A percentile compares a stretch with the other conserved stretches of the same genome.
phyloP scores from a whole-genome alignment of 2,329 filamentous ascomycete genomes.

The Kalmusia sp. region DNA sequence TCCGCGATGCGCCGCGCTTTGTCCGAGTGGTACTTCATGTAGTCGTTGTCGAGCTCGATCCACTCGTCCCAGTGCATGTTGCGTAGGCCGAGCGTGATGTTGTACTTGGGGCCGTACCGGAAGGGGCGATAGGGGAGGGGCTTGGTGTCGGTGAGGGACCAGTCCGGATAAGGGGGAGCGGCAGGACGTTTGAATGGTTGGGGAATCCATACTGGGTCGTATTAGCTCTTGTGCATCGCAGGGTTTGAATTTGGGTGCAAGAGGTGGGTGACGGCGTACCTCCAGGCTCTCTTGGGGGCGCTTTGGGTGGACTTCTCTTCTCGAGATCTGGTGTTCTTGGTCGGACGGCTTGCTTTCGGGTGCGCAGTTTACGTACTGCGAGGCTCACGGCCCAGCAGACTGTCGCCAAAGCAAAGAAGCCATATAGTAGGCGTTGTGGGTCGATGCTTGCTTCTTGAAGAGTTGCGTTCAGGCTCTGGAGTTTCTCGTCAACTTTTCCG shows the following conservation, averaged over 20 bases:
- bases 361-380: slow-evolving; percentile 36
- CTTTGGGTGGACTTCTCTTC: slow-evolving; percentile 48
- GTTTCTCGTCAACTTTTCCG: slow-evolving; percentile 1
- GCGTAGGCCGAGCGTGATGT: slow-evolving; percentile 80
- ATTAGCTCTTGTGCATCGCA: too few relatives aligned
- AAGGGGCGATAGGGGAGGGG: slow-evolving; percentile 82
- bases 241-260: too few relatives aligned
- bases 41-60: slow-evolving; percentile 87
- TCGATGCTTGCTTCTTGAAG: slow-evolving; percentile 15
- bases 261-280: slow-evolving; percentile 43
- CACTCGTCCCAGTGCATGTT: slow-evolving; percentile 74
- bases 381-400: slow-evolving; percentile 35
- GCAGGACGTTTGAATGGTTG: slow-evolving; percentile 66
- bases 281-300: slow-evolving; percentile 52
- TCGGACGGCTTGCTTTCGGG: slow-evolving; percentile 14
- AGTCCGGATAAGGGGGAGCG: slow-evolving; percentile 69
- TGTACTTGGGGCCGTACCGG: slow-evolving; percentile 77
- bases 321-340: slow-evolving; percentile 54
- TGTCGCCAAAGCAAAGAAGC: slow-evolving; percentile 38
- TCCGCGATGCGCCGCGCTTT: slow-evolving; percentile 73
- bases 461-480: background rate
- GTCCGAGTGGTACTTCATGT: slow-evolving; percentile 72
- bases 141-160: slow-evolving; percentile 72
- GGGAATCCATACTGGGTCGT: slow-evolving; percentile 60
- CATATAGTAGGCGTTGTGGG: slow-evolving; percentile 35